Conservation (phyloP, 108 stramenopile genomes). For the Cyclostephanos invisitatus region DNA sequence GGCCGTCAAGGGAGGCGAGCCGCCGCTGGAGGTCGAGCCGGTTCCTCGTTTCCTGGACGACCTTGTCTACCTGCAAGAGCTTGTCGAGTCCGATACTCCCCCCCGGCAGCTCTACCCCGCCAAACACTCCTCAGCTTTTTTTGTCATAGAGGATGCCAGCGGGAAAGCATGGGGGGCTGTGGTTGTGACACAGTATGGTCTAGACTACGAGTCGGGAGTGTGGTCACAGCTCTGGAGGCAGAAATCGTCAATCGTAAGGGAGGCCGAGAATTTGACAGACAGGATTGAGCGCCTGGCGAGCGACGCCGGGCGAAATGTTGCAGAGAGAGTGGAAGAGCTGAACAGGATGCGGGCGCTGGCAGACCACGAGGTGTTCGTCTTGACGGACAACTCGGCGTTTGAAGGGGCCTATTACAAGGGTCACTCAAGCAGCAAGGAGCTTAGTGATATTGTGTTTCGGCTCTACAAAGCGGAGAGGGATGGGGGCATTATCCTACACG, state of each 20-base stretch:
- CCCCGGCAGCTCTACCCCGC: background rate
- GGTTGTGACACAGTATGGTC: background rate
- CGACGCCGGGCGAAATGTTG: background rate
- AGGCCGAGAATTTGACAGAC: constrained; percentile 30
- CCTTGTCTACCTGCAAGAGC: constrained; percentile 6
- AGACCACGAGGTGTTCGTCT: constrained; percentile 39
- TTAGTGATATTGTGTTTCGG: constrained; percentile 35
- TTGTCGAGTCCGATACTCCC: background rate
- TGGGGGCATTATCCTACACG: constrained; percentile 6
- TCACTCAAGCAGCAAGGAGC: constrained; percentile 20
- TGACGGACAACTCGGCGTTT: constrained; percentile 49
- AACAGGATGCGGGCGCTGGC: background rate
- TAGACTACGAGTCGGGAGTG: constrained; percentile 10
- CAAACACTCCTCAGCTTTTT: background rate
- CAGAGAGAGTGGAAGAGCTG: background rate
- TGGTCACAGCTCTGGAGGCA: constrained; percentile 7
- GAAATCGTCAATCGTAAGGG: constrained; percentile 34
- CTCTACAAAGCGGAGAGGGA: constrained; percentile 1
- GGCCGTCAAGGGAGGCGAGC: background rate
- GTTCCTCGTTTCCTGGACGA: constrained; percentile 34
- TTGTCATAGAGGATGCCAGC: constrained; percentile 46
- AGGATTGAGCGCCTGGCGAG: constrained; percentile 16
- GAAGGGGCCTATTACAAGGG: constrained; percentile 53
- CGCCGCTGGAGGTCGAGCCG: constrained; percentile 15
- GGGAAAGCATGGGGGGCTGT: constrained; percentile 31